These are phyloP conservation scores for Allantophomopsis cytisporea DNA, from an alignment of 2,329 filamentous ascomycete genomes.

Conservation along the genomic window DNA sequence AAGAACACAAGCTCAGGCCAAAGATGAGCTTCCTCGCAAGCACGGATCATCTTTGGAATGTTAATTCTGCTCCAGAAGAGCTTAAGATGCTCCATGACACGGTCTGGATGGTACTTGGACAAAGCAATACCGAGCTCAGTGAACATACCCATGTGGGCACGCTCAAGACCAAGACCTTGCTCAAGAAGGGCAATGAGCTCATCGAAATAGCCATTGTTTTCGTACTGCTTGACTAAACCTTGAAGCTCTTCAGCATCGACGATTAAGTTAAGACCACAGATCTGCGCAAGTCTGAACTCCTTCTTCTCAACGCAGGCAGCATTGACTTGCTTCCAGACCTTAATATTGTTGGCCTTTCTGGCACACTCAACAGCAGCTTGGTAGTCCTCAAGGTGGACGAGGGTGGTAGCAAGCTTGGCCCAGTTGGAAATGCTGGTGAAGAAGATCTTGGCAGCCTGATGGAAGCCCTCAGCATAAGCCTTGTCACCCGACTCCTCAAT, in stretches of 20 bases:
- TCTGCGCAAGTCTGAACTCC: slow-evolving; percentile 96
- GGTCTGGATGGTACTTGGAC: slow-evolving; percentile 88
- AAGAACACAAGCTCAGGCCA: slow-evolving; percentile 98
- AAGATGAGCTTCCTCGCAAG: slow-evolving; percentile 84
- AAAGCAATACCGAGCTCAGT: slow-evolving; percentile 85
- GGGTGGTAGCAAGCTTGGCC: slow-evolving; percentile 94
- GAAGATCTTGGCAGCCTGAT: slow-evolving; percentile 97
- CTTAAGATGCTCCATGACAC: slow-evolving; percentile 96
- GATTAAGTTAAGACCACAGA: slow-evolving; percentile 95
- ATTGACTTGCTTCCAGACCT: slow-evolving; percentile 98
- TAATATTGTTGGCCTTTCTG: slow-evolving; percentile 96
- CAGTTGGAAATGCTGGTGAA: slow-evolving; percentile 98
- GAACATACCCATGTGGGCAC: slow-evolving; percentile 94
- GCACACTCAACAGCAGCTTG: slow-evolving; percentile 96
- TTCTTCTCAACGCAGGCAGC: slow-evolving; percentile 94
- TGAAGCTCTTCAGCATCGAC: slow-evolving; percentile 93
- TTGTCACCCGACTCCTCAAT: slow-evolving; percentile 96
- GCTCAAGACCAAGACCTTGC: slow-evolving; percentile 85
- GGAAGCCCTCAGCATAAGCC: slow-evolving; percentile 86
- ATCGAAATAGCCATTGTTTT: slow-evolving; percentile 94
- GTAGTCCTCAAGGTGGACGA: slow-evolving; percentile 95
- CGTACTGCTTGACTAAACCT: slow-evolving; percentile 90
- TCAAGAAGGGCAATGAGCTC: slow-evolving; percentile 92
- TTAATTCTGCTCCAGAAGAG: slow-evolving; percentile 98
- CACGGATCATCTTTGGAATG: slow-evolving; percentile 90